These are phyloP conservation scores for Phytophthora sansomeana DNA, from an alignment of 352 stramenopile genomes.

Conservation along the genomic window DNA sequence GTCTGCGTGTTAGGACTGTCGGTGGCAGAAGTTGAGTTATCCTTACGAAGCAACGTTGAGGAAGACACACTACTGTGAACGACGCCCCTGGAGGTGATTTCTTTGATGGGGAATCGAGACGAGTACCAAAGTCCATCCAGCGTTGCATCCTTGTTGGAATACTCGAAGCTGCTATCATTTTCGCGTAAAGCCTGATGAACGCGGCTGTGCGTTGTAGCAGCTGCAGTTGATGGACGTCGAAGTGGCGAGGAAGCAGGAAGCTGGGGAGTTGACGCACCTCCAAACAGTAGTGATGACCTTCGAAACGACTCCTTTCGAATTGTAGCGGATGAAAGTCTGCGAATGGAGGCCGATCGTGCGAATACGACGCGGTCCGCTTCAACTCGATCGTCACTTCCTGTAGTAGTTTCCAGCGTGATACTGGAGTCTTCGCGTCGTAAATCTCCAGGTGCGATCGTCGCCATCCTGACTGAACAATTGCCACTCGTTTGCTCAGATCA, in stretches of 20 bases:
- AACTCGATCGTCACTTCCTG: slow-evolving; percentile 30
- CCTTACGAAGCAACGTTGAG: slow-evolving; percentile 24
- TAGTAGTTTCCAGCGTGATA: slow-evolving; percentile 8
- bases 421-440: slow-evolving; percentile 4
- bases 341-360: slow-evolving; percentile 47
- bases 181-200: slow-evolving; percentile 64
- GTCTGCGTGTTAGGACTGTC: slow-evolving; percentile 2
- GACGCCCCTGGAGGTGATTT: slow-evolving; percentile 17
- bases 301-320: slow-evolving; percentile 21
- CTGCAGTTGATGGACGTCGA: slow-evolving; percentile 56
- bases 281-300: slow-evolving; percentile 11
- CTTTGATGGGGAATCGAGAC: slow-evolving; percentile 61
- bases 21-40: neutral
- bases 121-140: slow-evolving; percentile 65
- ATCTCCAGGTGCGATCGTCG: slow-evolving; percentile 10
- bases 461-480: slow-evolving; percentile 2
- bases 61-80: slow-evolving; percentile 24
- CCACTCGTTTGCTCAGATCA: slow-evolving; percentile 11
- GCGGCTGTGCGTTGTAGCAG: slow-evolving; percentile 55
- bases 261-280: slow-evolving; percentile 13
- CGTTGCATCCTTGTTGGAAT: slow-evolving; percentile 53
- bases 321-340: slow-evolving; percentile 35
- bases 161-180: slow-evolving; percentile 65
- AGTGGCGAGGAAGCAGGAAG: slow-evolving; percentile 23
- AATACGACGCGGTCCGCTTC: slow-evolving; percentile 49